Conservation (phyloP, 2,329 filamentous ascomycete genomes). For the Plenodomus lindquistii region DNA sequence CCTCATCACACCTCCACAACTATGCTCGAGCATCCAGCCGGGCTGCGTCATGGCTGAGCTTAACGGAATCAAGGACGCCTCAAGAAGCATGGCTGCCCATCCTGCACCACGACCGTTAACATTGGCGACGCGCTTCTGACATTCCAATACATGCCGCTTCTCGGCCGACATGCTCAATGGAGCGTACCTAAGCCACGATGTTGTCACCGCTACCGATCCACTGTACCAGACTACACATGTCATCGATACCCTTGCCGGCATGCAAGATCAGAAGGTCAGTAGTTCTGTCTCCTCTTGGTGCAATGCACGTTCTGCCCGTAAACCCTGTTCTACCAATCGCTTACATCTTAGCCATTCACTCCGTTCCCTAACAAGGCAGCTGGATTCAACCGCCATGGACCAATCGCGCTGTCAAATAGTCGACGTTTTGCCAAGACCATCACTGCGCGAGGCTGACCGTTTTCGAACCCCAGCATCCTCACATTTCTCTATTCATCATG, state of each 20-base stretch:
- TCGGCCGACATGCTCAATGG: conserved; percentile 6
- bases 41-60: not conserved
- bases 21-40: not conserved
- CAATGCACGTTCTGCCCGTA: conserved; percentile 20
- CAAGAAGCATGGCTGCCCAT: conserved; percentile 12
- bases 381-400: conserved; percentile 2
- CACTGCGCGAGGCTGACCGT: conserved; percentile 20
- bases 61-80: conserved; percentile 1
- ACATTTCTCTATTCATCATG: conserved; percentile 17
- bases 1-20: not conserved
- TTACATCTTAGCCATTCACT: conserved; percentile 12
- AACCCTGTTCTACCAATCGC: conserved; percentile 15
- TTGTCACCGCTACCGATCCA: not conserved
- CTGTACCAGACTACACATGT: conserved; percentile 4
- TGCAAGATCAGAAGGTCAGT: conserved; percentile 11
- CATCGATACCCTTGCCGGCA: conserved; percentile 11
- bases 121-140: conserved; percentile 8
- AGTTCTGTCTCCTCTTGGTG: conserved; percentile 2
- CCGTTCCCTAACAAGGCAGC: conserved; percentile 21
- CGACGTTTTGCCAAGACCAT: not conserved
- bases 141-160: conserved; percentile 17
- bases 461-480: conserved; percentile 21
- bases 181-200: conserved; percentile 4
- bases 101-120: not conserved
- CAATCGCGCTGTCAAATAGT: conserved; percentile 11